These are phyloP conservation scores for Cladophialophora chaetospira DNA, from an alignment of 2,329 filamentous ascomycete species.

Conservation along the genomic window DNA sequence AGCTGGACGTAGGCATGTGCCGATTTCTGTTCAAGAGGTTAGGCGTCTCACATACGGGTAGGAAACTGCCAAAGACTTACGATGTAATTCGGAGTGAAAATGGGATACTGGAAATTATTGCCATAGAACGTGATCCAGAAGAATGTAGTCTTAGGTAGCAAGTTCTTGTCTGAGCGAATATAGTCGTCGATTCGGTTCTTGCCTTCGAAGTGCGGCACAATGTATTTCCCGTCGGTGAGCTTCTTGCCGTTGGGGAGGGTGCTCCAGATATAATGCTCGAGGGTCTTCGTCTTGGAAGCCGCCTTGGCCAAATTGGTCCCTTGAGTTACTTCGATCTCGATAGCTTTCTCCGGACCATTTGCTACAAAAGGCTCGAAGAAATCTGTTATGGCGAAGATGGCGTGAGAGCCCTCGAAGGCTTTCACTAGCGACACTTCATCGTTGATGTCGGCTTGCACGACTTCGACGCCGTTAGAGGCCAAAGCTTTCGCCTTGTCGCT, in stretches of 20 bases:
- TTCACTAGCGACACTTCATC: conserved; percentile 18
- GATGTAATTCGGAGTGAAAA: conserved; percentile 34
- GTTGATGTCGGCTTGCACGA: conserved; percentile 25
- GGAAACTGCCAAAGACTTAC: conserved; percentile 21
- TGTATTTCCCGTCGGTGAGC: conserved; percentile 38
- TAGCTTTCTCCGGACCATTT: conserved; percentile 37
- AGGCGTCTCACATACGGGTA: background rate
- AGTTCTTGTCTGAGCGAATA: conserved; percentile 40
- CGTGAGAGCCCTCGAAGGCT: conserved; percentile 23
- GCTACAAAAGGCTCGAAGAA: conserved; percentile 44
- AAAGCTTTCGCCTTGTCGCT: conserved; percentile 31
- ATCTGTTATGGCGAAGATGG: conserved; percentile 46
- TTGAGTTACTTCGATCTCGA: conserved; percentile 43
- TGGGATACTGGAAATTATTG: conserved; percentile 37
- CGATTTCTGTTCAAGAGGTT: conserved; percentile 24
- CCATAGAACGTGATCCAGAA: conserved; percentile 44
- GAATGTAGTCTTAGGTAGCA: conserved; percentile 46
- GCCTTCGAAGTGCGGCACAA: conserved; percentile 47
- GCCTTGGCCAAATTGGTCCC: conserved; percentile 49
- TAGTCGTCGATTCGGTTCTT: conserved; percentile 46
- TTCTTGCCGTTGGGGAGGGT: conserved; percentile 44
- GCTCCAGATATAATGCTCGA: conserved; percentile 52
- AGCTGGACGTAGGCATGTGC: conserved; percentile 38
- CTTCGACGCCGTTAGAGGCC: conserved; percentile 17
- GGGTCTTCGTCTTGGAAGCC: conserved; percentile 40